Evolutionary conservation across 73 alveolate species (phyloP).

Genomic region (Paramecium biaurelia): DNA sequence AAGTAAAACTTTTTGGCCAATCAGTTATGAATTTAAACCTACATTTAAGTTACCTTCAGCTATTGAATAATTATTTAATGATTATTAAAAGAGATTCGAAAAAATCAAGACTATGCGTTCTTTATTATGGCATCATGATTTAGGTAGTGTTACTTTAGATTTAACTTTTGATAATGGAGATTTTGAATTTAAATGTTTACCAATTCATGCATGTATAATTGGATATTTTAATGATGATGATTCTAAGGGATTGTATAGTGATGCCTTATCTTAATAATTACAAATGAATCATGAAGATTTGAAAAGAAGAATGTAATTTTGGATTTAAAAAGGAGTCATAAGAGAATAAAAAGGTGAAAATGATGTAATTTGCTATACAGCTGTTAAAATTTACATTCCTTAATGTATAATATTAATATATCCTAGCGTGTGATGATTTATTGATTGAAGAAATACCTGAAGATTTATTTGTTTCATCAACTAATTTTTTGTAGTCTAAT

Average conservation of each 20-base stretch:
- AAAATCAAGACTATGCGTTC: conserved; percentile 56
- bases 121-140: conserved; percentile 56
- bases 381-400: not conserved
- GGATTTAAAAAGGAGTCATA: conserved; percentile 61
- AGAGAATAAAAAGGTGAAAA: conserved; percentile 16
- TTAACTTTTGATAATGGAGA: conserved; percentile 60
- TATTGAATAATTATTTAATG: conserved; percentile 46
- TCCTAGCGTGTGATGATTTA: not conserved
- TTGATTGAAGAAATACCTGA: conserved; percentile 40
- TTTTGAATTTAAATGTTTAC: conserved; percentile 61
- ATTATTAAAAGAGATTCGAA: conserved; percentile 50
- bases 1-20: conserved; percentile 61
- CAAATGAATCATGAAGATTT: conserved; percentile 42
- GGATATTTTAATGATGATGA: conserved; percentile 55
- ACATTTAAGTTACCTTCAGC: conserved; percentile 48
- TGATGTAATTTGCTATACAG: not conserved
- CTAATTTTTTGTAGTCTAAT: conserved; percentile 10
- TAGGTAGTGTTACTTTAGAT: conserved; percentile 57
- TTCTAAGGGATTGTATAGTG: conserved; percentile 35
- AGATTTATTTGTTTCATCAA: conserved; percentile 30
- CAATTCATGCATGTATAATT: conserved; percentile 59
- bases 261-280: conserved; percentile 6
- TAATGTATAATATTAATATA: not conserved
- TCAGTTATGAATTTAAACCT: conserved; percentile 53
- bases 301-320: conserved; percentile 49